These are phyloP conservation scores for Phlebopus sp. DNA, from an alignment of 1,284 basidiomycete genomes.

Conservation along the genomic window DNA sequence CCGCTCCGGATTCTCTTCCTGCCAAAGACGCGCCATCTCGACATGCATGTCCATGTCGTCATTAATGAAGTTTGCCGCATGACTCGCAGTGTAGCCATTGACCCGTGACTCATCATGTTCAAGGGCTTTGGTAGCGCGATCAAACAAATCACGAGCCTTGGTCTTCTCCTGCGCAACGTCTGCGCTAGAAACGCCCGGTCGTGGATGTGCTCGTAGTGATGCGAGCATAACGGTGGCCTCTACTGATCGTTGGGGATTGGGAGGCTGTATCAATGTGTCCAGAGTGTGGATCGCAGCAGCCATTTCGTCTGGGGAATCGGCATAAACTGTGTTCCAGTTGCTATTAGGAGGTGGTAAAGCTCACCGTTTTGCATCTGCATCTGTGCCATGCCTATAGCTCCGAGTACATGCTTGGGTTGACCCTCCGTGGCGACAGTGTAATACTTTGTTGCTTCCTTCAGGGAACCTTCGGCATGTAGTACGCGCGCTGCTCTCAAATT, in stretches of 20 bases:
- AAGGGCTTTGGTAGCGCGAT: conserved; percentile 68
- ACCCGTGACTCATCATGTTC: conserved; percentile 50
- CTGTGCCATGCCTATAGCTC: conserved; percentile 83
- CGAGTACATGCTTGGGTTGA: conserved; percentile 72
- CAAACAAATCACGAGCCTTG: conserved; percentile 79
- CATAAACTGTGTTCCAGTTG: neutral
- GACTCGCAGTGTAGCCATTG: conserved; percentile 31
- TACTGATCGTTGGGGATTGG: conserved; percentile 59
- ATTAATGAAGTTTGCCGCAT: conserved; percentile 24
- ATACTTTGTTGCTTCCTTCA: conserved; percentile 65
- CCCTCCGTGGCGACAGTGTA: conserved; percentile 76
- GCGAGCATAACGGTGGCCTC: conserved; percentile 90
- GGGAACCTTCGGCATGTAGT: conserved; percentile 65
- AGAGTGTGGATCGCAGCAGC: conserved; percentile 84
- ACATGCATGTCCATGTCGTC: conserved; percentile 83
- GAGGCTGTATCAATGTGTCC: conserved; percentile 72
- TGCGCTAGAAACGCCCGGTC: conserved; percentile 71
- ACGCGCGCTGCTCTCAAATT: conserved; percentile 78
- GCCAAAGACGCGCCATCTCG: conserved; percentile 87
- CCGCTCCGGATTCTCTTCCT: conserved; percentile 73
- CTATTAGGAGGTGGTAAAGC: conserved; percentile 15
- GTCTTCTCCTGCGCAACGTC: conserved; percentile 71
- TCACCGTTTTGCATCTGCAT: conserved; percentile 79
- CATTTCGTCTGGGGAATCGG: conserved; percentile 55
- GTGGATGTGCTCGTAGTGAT: conserved; percentile 76